Percentiles rank a stretch among this genome's conserved stretches.
phyloP scores from a whole-genome alignment of 179 eudicot species.

The Sideroxylon spinosum region DNA sequence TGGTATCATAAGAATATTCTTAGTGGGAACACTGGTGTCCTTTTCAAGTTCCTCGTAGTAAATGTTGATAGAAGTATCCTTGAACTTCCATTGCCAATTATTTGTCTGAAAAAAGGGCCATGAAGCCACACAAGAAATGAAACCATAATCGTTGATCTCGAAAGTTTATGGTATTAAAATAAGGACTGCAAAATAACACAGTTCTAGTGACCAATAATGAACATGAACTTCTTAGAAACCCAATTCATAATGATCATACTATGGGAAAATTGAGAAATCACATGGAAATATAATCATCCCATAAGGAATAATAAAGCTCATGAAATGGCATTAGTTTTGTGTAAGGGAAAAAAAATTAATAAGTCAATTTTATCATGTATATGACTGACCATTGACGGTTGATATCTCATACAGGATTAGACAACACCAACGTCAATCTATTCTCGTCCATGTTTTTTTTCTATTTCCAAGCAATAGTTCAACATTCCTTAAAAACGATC shows the following conservation, averaged over 20 bases:
- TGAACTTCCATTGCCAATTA: conserved; percentile 75
- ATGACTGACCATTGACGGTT: neutral
- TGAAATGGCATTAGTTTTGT: neutral
- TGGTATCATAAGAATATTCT: conserved; percentile 72
- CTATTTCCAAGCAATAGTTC: neutral
- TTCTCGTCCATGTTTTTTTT: neutral
- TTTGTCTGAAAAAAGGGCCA: conserved; percentile 33
- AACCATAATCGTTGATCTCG: neutral
- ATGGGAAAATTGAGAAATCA: neutral
- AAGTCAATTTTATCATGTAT: neutral
- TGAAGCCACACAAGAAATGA: neutral
- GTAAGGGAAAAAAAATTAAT: neutral
- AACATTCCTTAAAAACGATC: neutral
- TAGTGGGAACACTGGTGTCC: conserved; percentile 41
- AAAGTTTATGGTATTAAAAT: neutral
- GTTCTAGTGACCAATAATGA: neutral
- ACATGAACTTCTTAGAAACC: neutral
- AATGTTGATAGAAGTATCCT: conserved; percentile 50
- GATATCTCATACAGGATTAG: neutral
- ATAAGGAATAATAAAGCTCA: neutral
- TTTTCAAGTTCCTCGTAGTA: conserved; percentile 65
- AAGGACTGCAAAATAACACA: neutral
- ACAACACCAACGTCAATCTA: neutral
- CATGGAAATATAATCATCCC: neutral
- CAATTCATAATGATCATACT: neutral